A percentile compares a stretch with the other conserved stretches of the same genome.
phyloP scores from a whole-genome alignment of 1,139 yeast genomes.

The Yamadazyma sp. region DNA sequence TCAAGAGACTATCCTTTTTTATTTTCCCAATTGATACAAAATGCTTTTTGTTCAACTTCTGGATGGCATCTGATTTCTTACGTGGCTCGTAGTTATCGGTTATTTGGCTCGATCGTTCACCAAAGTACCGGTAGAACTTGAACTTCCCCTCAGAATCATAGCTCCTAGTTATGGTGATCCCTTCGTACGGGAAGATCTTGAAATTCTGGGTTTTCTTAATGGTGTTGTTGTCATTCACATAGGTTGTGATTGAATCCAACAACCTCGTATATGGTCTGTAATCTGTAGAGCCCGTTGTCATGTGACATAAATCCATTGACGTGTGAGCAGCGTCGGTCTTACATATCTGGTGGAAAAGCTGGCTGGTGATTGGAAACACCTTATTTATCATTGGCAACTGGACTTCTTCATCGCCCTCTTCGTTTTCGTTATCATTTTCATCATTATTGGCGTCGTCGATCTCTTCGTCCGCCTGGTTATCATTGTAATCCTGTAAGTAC shows the following conservation, averaged over 20 bases:
- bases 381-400: conserved; percentile 40
- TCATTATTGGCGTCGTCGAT: conserved; percentile 27
- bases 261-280: conserved; percentile 49
- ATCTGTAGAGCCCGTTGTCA: conserved; percentile 55
- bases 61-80: neutral
- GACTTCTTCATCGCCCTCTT: conserved; percentile 16
- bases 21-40: conserved; percentile 24
- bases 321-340: conserved; percentile 52
- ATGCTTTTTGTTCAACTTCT: conserved; percentile 22
- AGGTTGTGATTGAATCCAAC: conserved; percentile 47
- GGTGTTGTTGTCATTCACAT: conserved; percentile 24
- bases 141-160: conserved; percentile 73
- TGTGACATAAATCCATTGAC: conserved; percentile 50
- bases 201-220: conserved; percentile 23
- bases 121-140: conserved; percentile 70
- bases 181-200: conserved; percentile 22
- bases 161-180: conserved; percentile 51
- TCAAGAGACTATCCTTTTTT: conserved; percentile 7
- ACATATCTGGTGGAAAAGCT: conserved; percentile 51
- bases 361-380: conserved; percentile 63
- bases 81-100: conserved; percentile 4
- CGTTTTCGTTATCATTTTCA: conserved; percentile 15
- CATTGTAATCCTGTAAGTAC: conserved; percentile 48
- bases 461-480: conserved; percentile 16
- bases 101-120: conserved; percentile 8